Conservation (phyloP, 805 yeast genomes). For the Wickerhamiella alocasiicola region DNA sequence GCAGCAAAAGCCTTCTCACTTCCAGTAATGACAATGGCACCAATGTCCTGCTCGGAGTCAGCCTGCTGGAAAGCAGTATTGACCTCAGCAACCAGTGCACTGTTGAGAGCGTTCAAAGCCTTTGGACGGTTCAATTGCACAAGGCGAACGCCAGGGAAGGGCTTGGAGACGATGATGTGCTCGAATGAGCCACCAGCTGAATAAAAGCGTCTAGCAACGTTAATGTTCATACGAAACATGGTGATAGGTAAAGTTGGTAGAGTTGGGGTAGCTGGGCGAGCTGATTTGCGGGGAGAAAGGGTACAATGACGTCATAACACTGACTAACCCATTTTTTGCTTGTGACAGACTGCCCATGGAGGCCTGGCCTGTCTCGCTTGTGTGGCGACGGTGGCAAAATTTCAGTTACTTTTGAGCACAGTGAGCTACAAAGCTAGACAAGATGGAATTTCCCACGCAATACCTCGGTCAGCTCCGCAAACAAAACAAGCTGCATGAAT, state of each 20-base stretch:
- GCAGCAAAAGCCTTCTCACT: conserved; percentile 39
- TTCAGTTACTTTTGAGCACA: no score
- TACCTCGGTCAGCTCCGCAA: not conserved
- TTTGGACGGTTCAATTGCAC: conserved; percentile 34
- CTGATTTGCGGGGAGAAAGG: no score
- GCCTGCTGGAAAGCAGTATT: conserved; percentile 29
- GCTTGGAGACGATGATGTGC: conserved; percentile 30
- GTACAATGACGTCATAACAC: no score
- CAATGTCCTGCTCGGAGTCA: conserved; percentile 29
- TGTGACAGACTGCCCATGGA: no score
- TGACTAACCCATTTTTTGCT: no score
- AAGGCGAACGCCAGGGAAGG: conserved; percentile 31
- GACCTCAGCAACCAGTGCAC: conserved; percentile 29
- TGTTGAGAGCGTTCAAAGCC: conserved; percentile 33
- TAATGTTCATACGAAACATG: conserved; percentile 4
- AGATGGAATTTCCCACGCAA: conserved; percentile 8
- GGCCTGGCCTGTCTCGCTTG: no score
- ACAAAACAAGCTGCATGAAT: not conserved
- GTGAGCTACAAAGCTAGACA: not conserved
- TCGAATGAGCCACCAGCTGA: conserved; percentile 26
- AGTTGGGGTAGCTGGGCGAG: no score
- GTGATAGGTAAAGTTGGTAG: no score
- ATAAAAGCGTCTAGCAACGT: conserved; percentile 13
- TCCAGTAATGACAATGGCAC: conserved; percentile 40
- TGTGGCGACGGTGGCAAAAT: no score